Percentiles rank a stretch among this genome's conserved stretches.
phyloP scores from a whole-genome alignment of 352 stramenopile species.

The Pythium brachiatum region DNA sequence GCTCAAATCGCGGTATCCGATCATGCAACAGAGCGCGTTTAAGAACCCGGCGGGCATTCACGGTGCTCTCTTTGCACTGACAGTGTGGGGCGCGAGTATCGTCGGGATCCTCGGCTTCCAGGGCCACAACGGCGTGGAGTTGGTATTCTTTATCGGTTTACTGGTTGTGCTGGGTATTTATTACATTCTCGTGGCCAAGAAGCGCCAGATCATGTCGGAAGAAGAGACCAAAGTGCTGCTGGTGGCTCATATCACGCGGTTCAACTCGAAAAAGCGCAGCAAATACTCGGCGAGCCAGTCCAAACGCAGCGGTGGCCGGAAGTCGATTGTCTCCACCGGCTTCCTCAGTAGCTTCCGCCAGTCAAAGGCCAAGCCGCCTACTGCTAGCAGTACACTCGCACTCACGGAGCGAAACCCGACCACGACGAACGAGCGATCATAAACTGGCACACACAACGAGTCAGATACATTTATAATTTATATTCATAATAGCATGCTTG shows the following conservation, averaged over 20 bases:
- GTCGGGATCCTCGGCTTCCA: conserved; percentile 21
- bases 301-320: no score
- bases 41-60: conserved; percentile 18
- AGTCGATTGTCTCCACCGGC: no score
- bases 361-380: no score
- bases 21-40: conserved; percentile 9
- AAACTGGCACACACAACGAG: no score
- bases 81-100: conserved; percentile 19
- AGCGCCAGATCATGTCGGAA: conserved; percentile 17
- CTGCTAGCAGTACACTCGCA: no score
- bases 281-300: no score
- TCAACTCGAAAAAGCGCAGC: conserved; percentile 3
- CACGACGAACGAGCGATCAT: no score
- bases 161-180: conserved; percentile 3
- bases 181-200: conserved; percentile 9
- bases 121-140: conserved; percentile 1
- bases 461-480: no score
- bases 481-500: no score
- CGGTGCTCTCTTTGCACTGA: conserved; percentile 17
- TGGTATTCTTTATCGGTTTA: conserved; percentile 5
- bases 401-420: no score
- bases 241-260: conserved; percentile 3
- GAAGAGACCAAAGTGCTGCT: conserved; percentile 21
- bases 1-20: conserved; percentile 7
- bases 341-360: no score